Percentiles rank a stretch among this genome's conserved stretches.
Conservation (phyloP, 305 asterid species). For the Vinca major region DNA sequence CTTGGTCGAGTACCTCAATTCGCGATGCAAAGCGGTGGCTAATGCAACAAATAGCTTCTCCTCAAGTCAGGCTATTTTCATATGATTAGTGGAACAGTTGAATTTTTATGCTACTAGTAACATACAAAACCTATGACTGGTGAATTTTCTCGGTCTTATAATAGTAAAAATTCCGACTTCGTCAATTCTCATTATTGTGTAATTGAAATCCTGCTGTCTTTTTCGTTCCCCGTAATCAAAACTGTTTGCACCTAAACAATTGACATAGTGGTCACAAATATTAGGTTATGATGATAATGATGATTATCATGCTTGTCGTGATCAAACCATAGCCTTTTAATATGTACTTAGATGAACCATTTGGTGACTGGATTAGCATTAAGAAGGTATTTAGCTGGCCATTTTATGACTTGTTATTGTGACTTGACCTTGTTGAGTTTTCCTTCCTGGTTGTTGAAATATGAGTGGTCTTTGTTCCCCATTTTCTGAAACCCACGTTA, state of each 20-base stretch:
- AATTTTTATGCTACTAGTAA: background rate
- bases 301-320: background rate
- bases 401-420: background rate
- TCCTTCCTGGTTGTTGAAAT: background rate
- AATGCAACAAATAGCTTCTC: conserved; percentile 6
- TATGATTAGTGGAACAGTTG: background rate
- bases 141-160: background rate
- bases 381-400: background rate
- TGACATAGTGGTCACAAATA: background rate
- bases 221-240: background rate
- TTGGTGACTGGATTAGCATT: conserved; percentile 1
- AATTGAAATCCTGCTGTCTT: background rate
- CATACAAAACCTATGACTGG: background rate
- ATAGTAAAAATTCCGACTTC: background rate
- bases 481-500: too few relatives aligned
- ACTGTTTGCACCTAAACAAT: background rate
- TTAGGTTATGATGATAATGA: background rate
- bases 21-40: conserved; percentile 71
- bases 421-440: background rate
- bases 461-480: too few relatives aligned
- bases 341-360: background rate
- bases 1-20: conserved; percentile 76
- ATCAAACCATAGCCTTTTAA: background rate
- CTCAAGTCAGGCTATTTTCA: background rate
- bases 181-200: background rate